Conservation (phyloP, 1,284 basidiomycete species). For the Ceratobasidium sp. region DNA sequence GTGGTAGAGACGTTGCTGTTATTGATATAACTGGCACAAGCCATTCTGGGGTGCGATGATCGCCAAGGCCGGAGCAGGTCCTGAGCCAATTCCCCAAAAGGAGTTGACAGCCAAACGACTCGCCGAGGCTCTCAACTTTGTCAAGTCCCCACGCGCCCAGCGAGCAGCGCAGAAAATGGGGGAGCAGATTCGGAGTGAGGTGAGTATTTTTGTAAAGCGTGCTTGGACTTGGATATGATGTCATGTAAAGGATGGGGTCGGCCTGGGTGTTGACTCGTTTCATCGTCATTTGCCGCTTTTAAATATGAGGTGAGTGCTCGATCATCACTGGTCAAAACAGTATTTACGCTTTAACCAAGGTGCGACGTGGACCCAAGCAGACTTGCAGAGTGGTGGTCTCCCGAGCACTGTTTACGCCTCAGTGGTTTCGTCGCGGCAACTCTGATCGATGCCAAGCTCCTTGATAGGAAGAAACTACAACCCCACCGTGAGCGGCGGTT, state of each 20-base stretch:
- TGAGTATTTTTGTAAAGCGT: slow-evolving; percentile 50
- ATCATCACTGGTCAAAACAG: neutral
- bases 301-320: slow-evolving; percentile 64
- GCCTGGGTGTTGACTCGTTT: slow-evolving; percentile 67
- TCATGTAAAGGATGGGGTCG: slow-evolving; percentile 62
- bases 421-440: slow-evolving; percentile 68
- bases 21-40: slow-evolving; percentile 47
- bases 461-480: slow-evolving; percentile 63
- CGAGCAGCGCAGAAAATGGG: slow-evolving; percentile 66
- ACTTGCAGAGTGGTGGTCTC: slow-evolving; percentile 71
- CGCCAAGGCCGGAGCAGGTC: slow-evolving; percentile 72
- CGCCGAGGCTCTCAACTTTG: slow-evolving; percentile 65
- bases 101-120: slow-evolving; percentile 66
- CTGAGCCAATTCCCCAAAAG: slow-evolving; percentile 69
- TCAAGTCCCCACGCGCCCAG: slow-evolving; percentile 62
- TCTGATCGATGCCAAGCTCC: slow-evolving; percentile 61
- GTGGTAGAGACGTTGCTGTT: slow-evolving; percentile 59
- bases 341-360: slow-evolving; percentile 51
- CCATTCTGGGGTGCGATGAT: slow-evolving; percentile 68
- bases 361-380: slow-evolving; percentile 67
- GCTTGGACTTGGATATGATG: neutral
- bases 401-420: slow-evolving; percentile 65
- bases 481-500: slow-evolving; percentile 61
- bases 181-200: slow-evolving; percentile 67
- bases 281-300: slow-evolving; percentile 71